Conservation (phyloP, 306 rosid genomes). For the Geum urbanum region DNA sequence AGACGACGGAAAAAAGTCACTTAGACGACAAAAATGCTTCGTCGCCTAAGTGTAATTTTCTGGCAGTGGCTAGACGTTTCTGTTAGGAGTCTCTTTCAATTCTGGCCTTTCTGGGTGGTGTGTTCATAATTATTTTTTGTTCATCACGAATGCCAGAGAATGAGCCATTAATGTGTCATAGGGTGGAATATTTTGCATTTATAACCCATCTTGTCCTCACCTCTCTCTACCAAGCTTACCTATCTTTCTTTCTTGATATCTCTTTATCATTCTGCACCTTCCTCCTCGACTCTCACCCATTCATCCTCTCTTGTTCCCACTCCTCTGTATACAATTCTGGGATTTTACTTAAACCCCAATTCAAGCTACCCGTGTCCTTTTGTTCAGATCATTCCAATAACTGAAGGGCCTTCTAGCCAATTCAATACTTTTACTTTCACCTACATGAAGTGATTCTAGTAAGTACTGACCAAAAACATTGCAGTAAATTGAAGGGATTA, state of each 20-base stretch:
- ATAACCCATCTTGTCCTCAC: conserved; percentile 42
- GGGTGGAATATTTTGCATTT: conserved; percentile 42
- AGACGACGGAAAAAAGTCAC: no score
- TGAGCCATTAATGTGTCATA: conserved; percentile 23
- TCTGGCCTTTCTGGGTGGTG: conserved; percentile 14
- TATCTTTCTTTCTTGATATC: conserved; percentile 21
- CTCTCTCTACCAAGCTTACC: not conserved
- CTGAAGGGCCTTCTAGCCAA: not conserved
- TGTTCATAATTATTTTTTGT: conserved; percentile 41
- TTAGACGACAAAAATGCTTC: no score
- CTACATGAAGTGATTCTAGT: no score
- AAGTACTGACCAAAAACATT: no score
- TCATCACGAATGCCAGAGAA: conserved; percentile 16
- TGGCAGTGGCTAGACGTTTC: no score
- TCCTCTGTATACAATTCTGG: not conserved
- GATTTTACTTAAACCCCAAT: conserved; percentile 4
- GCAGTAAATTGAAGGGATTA: not conserved
- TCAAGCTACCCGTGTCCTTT: not conserved
- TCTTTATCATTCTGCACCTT: not conserved
- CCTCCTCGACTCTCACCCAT: conserved; percentile 15
- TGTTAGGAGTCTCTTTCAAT: conserved; percentile 42
- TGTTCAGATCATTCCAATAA: not conserved
- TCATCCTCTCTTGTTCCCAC: not conserved
- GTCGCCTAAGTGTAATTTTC: no score
- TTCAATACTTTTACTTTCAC: conserved; percentile 1